Conservation (phyloP, 495 filamentous ascomycete species). For the Podospora appendiculata region DNA sequence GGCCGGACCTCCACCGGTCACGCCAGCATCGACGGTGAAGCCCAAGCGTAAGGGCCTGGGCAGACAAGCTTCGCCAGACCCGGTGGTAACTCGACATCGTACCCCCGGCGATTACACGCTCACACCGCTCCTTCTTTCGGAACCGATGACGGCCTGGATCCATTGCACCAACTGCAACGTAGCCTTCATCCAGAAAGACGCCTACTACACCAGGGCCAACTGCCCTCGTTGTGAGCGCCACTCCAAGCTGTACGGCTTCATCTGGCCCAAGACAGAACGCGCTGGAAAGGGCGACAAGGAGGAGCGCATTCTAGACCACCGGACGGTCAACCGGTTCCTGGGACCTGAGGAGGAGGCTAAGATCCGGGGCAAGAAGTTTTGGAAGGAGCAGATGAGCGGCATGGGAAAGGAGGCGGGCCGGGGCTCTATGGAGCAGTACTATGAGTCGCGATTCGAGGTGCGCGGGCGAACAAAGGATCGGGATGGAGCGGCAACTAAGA, state of each 20-base stretch:
- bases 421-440: background rate
- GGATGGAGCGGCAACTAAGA: background rate
- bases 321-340: conserved; percentile 63
- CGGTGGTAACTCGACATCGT: conserved; percentile 11
- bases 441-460: background rate
- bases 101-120: conserved; percentile 73
- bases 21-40: too few species aligned
- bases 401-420: background rate
- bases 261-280: conserved; percentile 90
- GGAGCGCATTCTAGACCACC: conserved; percentile 65
- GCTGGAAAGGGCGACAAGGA: conserved; percentile 67
- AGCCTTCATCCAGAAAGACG: conserved; percentile 79
- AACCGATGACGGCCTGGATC: conserved; percentile 74
- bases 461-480: background rate
- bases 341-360: conserved; percentile 56
- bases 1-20: too few species aligned
- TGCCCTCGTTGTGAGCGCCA: conserved; percentile 94
- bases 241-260: conserved; percentile 87
- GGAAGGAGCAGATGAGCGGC: conserved; percentile 9
- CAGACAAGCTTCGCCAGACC: too few species aligned
- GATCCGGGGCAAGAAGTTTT: conserved; percentile 37
- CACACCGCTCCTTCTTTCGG: conserved; percentile 61
- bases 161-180: conserved; percentile 73
- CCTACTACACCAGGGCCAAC: conserved; percentile 72
- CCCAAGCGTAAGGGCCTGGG: too few species aligned